Evolutionary conservation across 306 rosid genomes (phyloP).

Genomic region (Nissolia schottii): DNA sequence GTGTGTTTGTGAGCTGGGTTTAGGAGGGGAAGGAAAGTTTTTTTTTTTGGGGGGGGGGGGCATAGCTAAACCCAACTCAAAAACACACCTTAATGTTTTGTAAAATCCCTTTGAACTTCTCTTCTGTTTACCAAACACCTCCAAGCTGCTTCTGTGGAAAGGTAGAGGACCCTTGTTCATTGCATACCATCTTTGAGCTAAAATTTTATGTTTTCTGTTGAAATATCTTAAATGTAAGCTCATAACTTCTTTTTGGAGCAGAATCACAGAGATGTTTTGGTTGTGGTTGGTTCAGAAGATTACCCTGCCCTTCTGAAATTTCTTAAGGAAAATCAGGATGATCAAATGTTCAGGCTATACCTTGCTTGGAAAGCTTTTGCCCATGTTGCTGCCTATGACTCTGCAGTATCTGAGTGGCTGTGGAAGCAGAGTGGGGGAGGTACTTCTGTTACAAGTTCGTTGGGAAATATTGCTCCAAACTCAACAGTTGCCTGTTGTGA

Average conservation of each 20-base stretch:
- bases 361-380: constrained; percentile 98
- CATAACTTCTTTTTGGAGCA: constrained; percentile 34
- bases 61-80: too few species aligned
- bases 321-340: constrained; percentile 61
- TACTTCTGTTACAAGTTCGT: constrained; percentile 19
- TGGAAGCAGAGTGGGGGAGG: constrained; percentile 88
- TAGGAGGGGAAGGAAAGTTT: too few species aligned
- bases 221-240: constrained; percentile 1
- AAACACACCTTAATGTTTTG: not conserved
- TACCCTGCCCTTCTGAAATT: constrained; percentile 69
- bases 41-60: too few species aligned
- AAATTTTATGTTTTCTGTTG: not conserved
- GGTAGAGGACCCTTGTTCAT: not conserved
- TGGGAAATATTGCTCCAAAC: not conserved
- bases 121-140: not conserved
- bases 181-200: not conserved
- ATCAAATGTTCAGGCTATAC: constrained; percentile 60
- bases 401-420: constrained; percentile 93
- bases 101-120: not conserved
- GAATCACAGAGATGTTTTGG: constrained; percentile 91
- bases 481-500: not conserved
- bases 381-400: constrained; percentile 84
- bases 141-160: not conserved
- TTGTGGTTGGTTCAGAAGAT: constrained; percentile 88
- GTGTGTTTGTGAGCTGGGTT: too few species aligned